Base-by-base conservation (phyloP, 2,329 filamentous ascomycete species). In the Colletotrichum salicis region DNA sequence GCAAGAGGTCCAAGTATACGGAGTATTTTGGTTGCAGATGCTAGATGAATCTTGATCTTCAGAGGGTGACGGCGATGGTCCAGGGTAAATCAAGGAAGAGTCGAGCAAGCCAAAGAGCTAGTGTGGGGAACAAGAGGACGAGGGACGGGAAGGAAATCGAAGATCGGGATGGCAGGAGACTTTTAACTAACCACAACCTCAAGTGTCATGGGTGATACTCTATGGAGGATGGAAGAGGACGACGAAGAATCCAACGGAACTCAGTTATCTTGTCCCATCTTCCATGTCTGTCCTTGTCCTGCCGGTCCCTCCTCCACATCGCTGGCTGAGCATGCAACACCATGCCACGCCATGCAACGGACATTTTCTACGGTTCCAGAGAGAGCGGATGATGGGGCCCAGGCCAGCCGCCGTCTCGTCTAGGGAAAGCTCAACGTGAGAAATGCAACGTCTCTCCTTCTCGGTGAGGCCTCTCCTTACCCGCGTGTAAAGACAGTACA, bases 51-150 rank as follows among this genome's bases (percentile, higher is more conserved):
- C 29, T n/a, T 37, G 61, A 57, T 33, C 10, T 54, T 31, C 24
- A 56, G 48, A 31, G 15, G 31, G 37, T 58, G 35, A 33, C 56
- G n/a, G 51, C 5, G 45, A 35, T 19, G 22, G 13, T 13, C 61
- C 22, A 62, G 48, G 54, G 45, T 35, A 59, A 67, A 71, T 71
- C 69, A 69, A 69, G 65, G 59, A 48, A 57, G 52, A 56, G n/a
- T 22, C 41, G 24, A 52, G 59, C 24, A 64, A 24, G 37, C 60
- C 29, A 13, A 37, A 59, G 60, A 64, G 52, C 66, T 64, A 22
- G 48, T 70, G 60, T 61, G 66, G 67, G 61, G 70, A 59, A 54
- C 33, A 19, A 56, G 48, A 70, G 60, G 37, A 72, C 45, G 61
- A 57, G 66, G 60, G 24, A 61, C 70, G 37, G 51, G 35, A 57